Percentiles rank a stretch among this genome's conserved stretches.
Evolutionary conservation across 2,329 filamentous ascomycete species (phyloP).

Genomic region (Biscogniauxia mediterranea): DNA sequence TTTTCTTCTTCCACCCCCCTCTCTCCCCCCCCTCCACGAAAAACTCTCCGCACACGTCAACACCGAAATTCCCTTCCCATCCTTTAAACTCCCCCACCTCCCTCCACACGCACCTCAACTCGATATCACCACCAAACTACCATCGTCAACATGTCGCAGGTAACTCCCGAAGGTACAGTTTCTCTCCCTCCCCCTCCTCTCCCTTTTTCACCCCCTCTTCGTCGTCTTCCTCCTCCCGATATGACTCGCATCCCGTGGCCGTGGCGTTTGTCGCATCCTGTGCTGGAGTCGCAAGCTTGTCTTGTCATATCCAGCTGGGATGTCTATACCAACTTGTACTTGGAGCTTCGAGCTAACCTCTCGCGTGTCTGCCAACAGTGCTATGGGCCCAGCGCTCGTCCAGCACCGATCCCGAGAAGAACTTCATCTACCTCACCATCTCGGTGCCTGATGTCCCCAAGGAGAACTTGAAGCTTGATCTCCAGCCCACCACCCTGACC

Average conservation of each 20-base stretch:
- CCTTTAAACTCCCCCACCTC: not conserved
- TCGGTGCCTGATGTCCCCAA: constrained; percentile 79
- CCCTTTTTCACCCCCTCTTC: no score
- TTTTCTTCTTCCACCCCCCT: not conserved
- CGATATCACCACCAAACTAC: not conserved
- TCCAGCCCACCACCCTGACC: constrained; percentile 72
- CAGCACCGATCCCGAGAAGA: constrained; percentile 74
- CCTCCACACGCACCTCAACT: not conserved
- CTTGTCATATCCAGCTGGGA: not conserved
- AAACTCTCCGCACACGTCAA: not conserved
- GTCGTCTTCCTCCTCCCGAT: no score
- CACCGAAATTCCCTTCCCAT: not conserved
- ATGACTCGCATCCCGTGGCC: not conserved
- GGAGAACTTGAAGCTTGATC: constrained; percentile 74
- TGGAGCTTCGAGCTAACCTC: constrained; percentile 7
- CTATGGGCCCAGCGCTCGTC: constrained; percentile 98
- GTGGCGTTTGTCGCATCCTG: constrained; percentile 1
- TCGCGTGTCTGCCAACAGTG: constrained; percentile 52
- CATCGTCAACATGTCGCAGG: constrained; percentile 28
- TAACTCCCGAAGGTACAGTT: constrained; percentile 40
- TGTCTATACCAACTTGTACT: not conserved
- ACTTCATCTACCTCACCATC: constrained; percentile 93
- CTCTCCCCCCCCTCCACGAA: not conserved
- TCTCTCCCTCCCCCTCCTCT: not conserved
- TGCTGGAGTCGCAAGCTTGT: not conserved